Base-by-base conservation (phyloP, 257 asterid species). In the Solanum chaucha region DNA sequence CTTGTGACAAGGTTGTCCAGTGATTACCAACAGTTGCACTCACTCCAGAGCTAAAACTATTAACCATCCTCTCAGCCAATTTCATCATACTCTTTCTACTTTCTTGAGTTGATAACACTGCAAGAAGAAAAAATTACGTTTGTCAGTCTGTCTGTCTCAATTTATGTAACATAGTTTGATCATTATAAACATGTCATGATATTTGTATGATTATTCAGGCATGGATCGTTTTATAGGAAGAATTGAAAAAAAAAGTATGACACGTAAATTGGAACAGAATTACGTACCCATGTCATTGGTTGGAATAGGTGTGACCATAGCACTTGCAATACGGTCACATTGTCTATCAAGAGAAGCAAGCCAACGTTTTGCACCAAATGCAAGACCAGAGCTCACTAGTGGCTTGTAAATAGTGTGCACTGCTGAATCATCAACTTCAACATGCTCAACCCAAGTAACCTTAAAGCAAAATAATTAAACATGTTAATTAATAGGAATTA, bases 401-500 rank as follows among this genome's bases (percentile, higher is more conserved):
- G 97, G 93, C 81, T 86, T 91, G 86, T 90, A 92, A n/a, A 94
- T 87, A n/a, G 40, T 51, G 12, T 91, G 89, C 85, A 68, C 74
- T 11, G 51, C 87, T 80, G 82, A 59, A 15, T 89, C 89, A 13
- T 90, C 87, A 22, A 92, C 93, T 78, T 91, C 92, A 1, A 92
- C 93, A 88, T 94, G 95, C 72, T 94, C 98, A 10, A 93, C 87
- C 98, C 98, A 94, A 26, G 87, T 91, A 2, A 94, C 90, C 96
- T 94, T 36, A 22, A 22, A 7, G 1, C 26, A 32, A 10, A 44
- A 6, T 20, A 67, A 28, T 67, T 5, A 30, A 77, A 40, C 35
- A 77, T 7, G 67, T 61, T 5, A 41, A 41, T 41, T 38, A 36
- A 40, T 41, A 41, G 6, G 7, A 40, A 75, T 32, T 15, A 15